Percentiles rank a stretch among this genome's conserved stretches.
These are phyloP conservation scores for Fusarium coicis DNA, from an alignment of 2,329 filamentous ascomycete genomes.

Conservation along the genomic window DNA sequence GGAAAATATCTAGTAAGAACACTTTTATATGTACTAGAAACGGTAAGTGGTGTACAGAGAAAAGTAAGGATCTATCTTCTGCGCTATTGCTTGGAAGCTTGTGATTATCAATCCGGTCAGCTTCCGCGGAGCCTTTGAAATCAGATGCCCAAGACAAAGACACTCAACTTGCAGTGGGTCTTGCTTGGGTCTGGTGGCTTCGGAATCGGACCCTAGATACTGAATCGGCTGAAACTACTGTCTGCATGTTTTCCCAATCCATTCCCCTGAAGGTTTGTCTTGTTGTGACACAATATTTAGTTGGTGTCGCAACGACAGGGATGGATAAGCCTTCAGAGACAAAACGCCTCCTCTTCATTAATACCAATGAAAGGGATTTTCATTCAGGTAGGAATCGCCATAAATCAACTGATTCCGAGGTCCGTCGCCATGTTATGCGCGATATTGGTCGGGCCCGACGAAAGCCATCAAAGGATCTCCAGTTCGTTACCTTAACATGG, in stretches of 20 bases:
- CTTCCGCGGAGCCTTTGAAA: slow-evolving; percentile 11
- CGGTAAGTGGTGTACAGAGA: neutral
- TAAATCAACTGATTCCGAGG: neutral
- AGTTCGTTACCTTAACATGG: neutral
- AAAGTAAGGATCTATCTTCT: neutral
- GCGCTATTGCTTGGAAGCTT: neutral
- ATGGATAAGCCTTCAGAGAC: neutral
- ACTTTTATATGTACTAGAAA: neutral
- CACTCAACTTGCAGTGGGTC: neutral
- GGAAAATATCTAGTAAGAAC: accelerated
- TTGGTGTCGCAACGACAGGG: neutral
- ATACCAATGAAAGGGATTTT: neutral
- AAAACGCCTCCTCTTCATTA: neutral
- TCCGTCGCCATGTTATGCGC: slow-evolving; percentile 10
- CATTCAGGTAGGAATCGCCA: neutral
- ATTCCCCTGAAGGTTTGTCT: neutral
- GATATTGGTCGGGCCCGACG: slow-evolving; percentile 8
- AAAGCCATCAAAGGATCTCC: neutral
- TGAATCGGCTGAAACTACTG: accelerated
- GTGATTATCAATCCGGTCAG: slow-evolving; percentile 13
- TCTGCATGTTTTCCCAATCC: neutral
- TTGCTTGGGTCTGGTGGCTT: neutral
- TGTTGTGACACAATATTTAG: neutral
- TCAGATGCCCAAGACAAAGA: neutral
- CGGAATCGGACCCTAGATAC: neutral